Evolutionary conservation across 75 land plant species (phyloP), one percentile per base, ranked within the genome.

Genomic region (Selaginella moellendorffii): DNA sequence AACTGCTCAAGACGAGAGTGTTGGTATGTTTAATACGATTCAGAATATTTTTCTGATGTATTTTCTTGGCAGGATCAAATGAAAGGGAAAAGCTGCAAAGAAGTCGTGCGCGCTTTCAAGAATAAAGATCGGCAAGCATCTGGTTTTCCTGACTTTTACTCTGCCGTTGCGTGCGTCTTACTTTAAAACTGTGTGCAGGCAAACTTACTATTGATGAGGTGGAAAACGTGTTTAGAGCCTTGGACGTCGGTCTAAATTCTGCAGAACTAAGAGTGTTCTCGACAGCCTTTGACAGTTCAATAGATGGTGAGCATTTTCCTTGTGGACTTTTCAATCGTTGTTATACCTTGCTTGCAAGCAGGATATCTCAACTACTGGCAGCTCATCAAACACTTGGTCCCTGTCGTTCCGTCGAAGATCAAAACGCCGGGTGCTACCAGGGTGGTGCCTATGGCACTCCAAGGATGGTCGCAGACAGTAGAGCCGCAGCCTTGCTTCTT

Each of bases 191-290:
- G 18, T 10, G 14, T 46, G 51, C 59, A 56, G 59, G 59, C 9
- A 56, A 56, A 25, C 24, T 56, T 2, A 56, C 59, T n/a, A 56
- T 56, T 24, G 19, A 8, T 19, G 59, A 56, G 59, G 59, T 56
- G 24, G 59, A 56, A 56, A 19, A 56, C 9, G 59, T n/a, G 9
- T 56, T 56, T 24, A 56, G 24, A 21, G n/a, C 8, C n/a, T 56
- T 56, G 24, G 24, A 56, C n/a, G 24, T 56, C n/a, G 59, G 59
- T 8, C 19, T 56, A 8, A 56, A 56, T 56, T 5, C 59, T 21
- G 59, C 59, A 56, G 59, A 56, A 56, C 24, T 56, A 21, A 56
- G 21, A 56, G 59, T 56, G 21, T 24, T 56, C 24, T 56, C 59
- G 9, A 56, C 59, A 56, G 59, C 59, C 5, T 56, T 56, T 19